Base-by-base conservation (phyloP, 2,329 filamentous ascomycete species). In the Talaromyces sp. region DNA sequence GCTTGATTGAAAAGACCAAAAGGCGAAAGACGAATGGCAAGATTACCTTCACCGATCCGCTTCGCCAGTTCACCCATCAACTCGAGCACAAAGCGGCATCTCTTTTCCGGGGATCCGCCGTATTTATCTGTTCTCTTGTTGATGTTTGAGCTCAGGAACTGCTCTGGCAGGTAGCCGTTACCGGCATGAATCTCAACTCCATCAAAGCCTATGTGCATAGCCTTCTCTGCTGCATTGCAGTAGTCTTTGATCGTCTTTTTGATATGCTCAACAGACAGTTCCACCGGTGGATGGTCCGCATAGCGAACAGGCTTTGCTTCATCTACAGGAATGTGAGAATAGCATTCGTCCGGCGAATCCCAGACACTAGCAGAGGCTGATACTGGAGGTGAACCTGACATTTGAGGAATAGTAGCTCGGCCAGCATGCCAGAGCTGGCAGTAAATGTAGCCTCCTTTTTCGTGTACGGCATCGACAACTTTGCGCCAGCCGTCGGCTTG, bases 21-120 rank as follows among this genome's bases (percentile, higher is more conserved):
- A 0, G 82, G 83, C 0, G 78, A 78, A 10, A 84, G 72, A 3
- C 83, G 76, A 49, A 84, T 81, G 3, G 79, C 75, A 35, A 83
- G 47, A 50, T 79, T 81, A 2, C 82, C 76, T 24, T 80, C 73
- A 1, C 84, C 84, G 2, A 85, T 73, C 0, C 77, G 75, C 39
- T 75, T 68, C 0, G 80, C 78, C 16, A 85, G 64, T 62, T 78
- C 70, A 39, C 79, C 74, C 71, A 84, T 83, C n/a, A 87, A 76
- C 68, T 87, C 84, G 2, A 88, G 72, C 0, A 80, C 81, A 69
- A 90, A 89, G 4, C 78, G 80, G 66, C 81, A 84, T n/a, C 83
- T 77, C 65, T 84, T 83, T 70, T 84, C 79, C 1, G 83, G 75
- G 3, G 76, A 80, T 6, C 84, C 84, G 10, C 84, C 84, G 67